Conservation (phyloP, 768 basidiomycete genomes). For the Suillus brevipes region DNA sequence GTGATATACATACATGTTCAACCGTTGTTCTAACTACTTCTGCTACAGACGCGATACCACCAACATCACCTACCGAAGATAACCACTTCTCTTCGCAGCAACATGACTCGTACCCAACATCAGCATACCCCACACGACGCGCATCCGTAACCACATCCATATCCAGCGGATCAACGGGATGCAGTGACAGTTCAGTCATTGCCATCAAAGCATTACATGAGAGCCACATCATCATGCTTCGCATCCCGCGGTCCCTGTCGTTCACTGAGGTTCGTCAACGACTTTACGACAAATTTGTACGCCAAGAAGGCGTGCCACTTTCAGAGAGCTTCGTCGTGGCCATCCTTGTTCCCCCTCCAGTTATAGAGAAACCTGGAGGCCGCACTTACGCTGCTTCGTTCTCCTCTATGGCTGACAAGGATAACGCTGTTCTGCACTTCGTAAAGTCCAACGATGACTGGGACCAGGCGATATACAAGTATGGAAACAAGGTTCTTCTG, state of each 20-base stretch:
- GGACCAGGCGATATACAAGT: conserved; percentile 46
- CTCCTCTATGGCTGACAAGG: conserved; percentile 31
- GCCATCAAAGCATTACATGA: conserved; percentile 67
- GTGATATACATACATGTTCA: not conserved
- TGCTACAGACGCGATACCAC: conserved; percentile 26
- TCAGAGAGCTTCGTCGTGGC: conserved; percentile 56
- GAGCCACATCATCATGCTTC: conserved; percentile 63
- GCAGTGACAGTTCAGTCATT: conserved; percentile 32
- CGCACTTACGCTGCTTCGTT: conserved; percentile 36
- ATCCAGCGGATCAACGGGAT: conserved; percentile 38
- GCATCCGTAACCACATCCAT: conserved; percentile 34
- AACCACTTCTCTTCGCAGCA: not conserved
- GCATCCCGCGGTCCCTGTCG: conserved; percentile 46
- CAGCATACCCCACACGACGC: conserved; percentile 20
- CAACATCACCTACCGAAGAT: conserved; percentile 17
- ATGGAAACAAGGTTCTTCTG: conserved; percentile 55
- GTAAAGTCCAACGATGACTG: conserved; percentile 62
- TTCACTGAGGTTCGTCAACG: conserved; percentile 55
- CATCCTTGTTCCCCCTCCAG: conserved; percentile 42
- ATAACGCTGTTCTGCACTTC: conserved; percentile 38
- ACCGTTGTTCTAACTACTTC: conserved; percentile 4
- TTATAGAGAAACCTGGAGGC: conserved; percentile 13
- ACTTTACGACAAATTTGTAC: conserved; percentile 66
- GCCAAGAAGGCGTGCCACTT: conserved; percentile 57
- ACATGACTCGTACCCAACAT: conserved; percentile 12